Conservation (phyloP, 1,284 basidiomycete species). For the Leucoagaricus sp. region DNA sequence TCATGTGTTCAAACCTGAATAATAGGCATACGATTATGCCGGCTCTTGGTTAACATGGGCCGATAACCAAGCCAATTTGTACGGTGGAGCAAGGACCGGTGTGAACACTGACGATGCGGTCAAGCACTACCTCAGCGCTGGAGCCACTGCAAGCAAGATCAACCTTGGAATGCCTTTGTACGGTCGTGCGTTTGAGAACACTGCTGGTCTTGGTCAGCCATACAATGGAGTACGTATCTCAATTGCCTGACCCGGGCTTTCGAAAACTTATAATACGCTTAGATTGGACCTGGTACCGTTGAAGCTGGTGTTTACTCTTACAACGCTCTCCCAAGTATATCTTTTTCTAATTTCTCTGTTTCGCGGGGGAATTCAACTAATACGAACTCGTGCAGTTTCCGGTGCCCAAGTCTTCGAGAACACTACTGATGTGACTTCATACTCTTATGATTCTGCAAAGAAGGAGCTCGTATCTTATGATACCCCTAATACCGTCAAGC, state of each 20-base stretch:
- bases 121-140: slow-evolving; percentile 62
- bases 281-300: slow-evolving; percentile 77
- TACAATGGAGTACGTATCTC: slow-evolving; percentile 63
- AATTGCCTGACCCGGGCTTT: no score
- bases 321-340: slow-evolving; percentile 65
- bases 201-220: slow-evolving; percentile 71
- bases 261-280: neutral
- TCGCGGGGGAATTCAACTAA: neutral
- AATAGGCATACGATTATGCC: slow-evolving; percentile 76
- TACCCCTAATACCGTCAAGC: slow-evolving; percentile 66
- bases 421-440: slow-evolving; percentile 72
- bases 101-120: slow-evolving; percentile 77
- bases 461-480: slow-evolving; percentile 81
- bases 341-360: neutral
- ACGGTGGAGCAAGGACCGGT: slow-evolving; percentile 59
- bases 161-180: slow-evolving; percentile 86
- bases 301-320: slow-evolving; percentile 78
- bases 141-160: slow-evolving; percentile 75
- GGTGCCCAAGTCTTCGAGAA: slow-evolving; percentile 74
- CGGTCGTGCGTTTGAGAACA: slow-evolving; percentile 83
- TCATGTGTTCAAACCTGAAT: neutral
- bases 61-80: slow-evolving; percentile 86
- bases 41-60: slow-evolving; percentile 66
- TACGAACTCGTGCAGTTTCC: slow-evolving; percentile 37
- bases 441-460: slow-evolving; percentile 71